Evolutionary conservation across 2,329 filamentous ascomycete genomes (phyloP).

Genomic region (Diaporthe destruens): DNA sequence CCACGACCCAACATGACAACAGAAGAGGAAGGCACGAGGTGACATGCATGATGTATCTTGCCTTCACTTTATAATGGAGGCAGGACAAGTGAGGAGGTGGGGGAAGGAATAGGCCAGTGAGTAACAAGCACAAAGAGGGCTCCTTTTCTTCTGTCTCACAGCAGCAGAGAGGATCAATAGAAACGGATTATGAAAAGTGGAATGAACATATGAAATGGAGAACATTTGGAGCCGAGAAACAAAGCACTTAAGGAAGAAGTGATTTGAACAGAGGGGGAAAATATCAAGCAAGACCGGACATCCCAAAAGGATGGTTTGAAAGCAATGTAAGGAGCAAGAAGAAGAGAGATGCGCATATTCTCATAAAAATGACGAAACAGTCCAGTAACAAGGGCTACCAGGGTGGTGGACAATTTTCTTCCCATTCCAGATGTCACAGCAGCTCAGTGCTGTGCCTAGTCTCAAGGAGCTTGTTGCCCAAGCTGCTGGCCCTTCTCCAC

Average conservation of each 20-base stretch:
- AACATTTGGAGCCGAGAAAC: neutral
- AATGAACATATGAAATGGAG: neutral
- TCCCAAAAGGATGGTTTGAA: neutral
- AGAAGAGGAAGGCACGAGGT: constrained; percentile 5
- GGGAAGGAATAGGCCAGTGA: neutral
- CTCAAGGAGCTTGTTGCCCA: neutral
- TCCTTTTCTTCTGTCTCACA: neutral
- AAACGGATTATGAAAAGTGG: neutral
- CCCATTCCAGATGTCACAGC: too few relatives aligned
- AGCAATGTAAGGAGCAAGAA: neutral
- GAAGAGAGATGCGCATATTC: neutral
- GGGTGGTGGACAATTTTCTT: neutral
- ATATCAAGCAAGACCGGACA: neutral
- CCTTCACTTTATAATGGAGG: neutral
- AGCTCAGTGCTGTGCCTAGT: neutral
- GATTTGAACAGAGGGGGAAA: neutral
- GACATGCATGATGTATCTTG: neutral
- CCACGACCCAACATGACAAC: too few relatives aligned
- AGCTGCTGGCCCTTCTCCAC: neutral
- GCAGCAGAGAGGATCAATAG: neutral
- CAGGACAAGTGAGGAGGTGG: neutral
- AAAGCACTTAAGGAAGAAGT: neutral
- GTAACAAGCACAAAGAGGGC: neutral
- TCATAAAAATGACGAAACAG: too few relatives aligned
- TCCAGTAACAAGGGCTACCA: too few relatives aligned